Evolutionary conservation across 2,329 filamentous ascomycete species (phyloP), one percentile per base, ranked within the genome.

Genomic region (Gaeumannomyces sp.): DNA sequence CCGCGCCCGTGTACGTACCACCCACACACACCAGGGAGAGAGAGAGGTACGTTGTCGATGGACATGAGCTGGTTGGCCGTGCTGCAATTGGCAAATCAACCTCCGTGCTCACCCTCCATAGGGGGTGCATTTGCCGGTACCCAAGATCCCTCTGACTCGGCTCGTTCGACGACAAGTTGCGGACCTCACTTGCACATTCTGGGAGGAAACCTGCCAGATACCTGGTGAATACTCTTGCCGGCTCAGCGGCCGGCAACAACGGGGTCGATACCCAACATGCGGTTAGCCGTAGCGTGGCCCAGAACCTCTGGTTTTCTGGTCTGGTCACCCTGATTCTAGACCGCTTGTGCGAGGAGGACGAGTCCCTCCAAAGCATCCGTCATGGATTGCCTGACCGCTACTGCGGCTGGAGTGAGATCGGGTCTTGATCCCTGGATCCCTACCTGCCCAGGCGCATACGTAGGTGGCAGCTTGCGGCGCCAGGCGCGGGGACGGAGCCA

Each of bases 1-100:
- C 45, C 45, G 8, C n/a, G 45, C 22, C 45, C n/a, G 45, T 53
- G 19, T 10, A n/a, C 45, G 45, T 53, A 53, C 11, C 35, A 8
- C 3, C 35, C 38, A 45, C 38, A 45, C 38, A 45, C 19, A 1
- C 35, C 35, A 38, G 35, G 4, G n/a, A n/a, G n/a, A n/a, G n/a
- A n/a, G n/a, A 14, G 6, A 53, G 45, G 45, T 2, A 19, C 22
- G 45, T 53, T 25, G 45, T 53, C 45, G 45, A 50, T n/a, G 45
- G 19, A n/a, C 45, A 13, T 38, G 35, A 14, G 35, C 35, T 13
- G 45, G 5, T 50, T 14, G 45, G 7, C 45, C 11, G 45, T 22
- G 2, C 59, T 31, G 29, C 59, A 22, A 76, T 76, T 75, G 74
- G 69, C 75, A 71, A 76, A 76, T 76, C 69, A 73, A 68, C 59